Base-by-base conservation (phyloP, 768 basidiomycete genomes). In the Rhodotorula toruloides region DNA sequence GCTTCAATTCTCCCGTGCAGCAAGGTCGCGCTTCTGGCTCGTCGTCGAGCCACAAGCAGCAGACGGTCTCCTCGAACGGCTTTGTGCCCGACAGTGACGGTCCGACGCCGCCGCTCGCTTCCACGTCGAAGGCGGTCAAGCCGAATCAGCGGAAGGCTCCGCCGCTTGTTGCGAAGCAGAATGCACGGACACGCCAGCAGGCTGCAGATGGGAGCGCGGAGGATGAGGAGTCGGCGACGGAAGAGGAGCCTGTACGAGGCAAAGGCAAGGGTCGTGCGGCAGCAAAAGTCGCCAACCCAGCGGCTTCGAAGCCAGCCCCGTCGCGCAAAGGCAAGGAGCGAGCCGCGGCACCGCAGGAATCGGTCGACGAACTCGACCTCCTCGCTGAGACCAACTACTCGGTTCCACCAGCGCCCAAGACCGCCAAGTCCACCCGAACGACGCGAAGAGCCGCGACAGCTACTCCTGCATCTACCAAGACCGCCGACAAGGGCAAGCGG, bases 21-120 rank as follows among this genome's bases (percentile, higher is more conserved):
- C 47, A 36, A 22, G 21, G 25, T 9, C 22, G 46, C 22, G 29
- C 22, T 13, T 40, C 39, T 16, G 27, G 42, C 27, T 50, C 36
- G 7, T 7, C 37, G 21, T 34, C 32, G 7, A 36, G 9, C 54
- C 34, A 34, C 36, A 32, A 40, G 40, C 54, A 16, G 29, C 32
- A 22, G 2, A 13, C 10, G 46, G n/a, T 37, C 22, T 55, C 61
- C 5, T 46, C 55, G 12, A 44, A 49, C 43, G 57, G 54, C 0
- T 36, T 46, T 16, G 58, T 67, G 0, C 61, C 70, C 6, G 65
- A 65, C 83, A 37, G 82, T 85, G 68, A 79, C 86, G 25, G 83
- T 78, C 57, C 78, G 75, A 67, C 76, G 68, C 36, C 39, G 66
- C 46, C 44, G 31, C 49, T 36, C 16, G 40, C 42, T 1, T 11